A percentile compares a stretch with the other conserved stretches of the same genome.
Evolutionary conservation across 2,329 filamentous ascomycete genomes (phyloP).

Genomic region (Podosphaera xanthii): DNA sequence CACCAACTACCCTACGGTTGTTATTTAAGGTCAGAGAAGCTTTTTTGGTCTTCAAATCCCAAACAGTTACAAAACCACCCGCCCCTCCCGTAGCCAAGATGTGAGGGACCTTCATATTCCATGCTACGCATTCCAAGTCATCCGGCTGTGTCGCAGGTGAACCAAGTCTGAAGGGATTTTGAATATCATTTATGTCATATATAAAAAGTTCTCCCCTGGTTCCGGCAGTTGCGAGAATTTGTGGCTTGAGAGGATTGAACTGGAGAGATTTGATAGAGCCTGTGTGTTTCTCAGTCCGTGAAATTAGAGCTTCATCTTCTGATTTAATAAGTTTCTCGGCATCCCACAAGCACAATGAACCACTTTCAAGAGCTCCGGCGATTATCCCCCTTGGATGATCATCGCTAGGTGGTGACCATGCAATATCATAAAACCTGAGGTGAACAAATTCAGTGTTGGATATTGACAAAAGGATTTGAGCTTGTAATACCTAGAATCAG

Average conservation of each 20-base stretch:
- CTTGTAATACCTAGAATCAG: conserved; percentile 57
- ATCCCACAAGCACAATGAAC: conserved; percentile 82
- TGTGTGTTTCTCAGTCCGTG: conserved; percentile 70
- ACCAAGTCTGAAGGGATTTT: conserved; percentile 71
- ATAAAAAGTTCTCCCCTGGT: conserved; percentile 92
- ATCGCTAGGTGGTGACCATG: conserved; percentile 67
- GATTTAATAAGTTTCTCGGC: conserved; percentile 43
- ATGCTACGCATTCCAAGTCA: conserved; percentile 88
- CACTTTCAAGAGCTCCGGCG: conserved; percentile 85
- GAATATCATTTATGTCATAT: conserved; percentile 78
- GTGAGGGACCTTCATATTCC: conserved; percentile 95
- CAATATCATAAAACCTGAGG: conserved; percentile 80
- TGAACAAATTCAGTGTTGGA: background rate
- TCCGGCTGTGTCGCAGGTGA: conserved; percentile 74
- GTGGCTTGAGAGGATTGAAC: conserved; percentile 82
- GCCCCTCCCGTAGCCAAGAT: conserved; percentile 86
- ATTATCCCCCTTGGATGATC: conserved; percentile 71
- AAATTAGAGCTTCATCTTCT: conserved; percentile 52
- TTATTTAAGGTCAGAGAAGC: conserved; percentile 88
- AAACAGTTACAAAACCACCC: conserved; percentile 89
- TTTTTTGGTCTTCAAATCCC: conserved; percentile 96
- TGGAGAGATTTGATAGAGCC: conserved; percentile 86
- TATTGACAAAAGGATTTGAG: conserved; percentile 3
- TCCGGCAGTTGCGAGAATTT: conserved; percentile 79
- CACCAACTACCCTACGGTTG: conserved; percentile 79